Base-by-base conservation (phyloP, 345 rosid genomes). In the Boechera retrofracta region DNA sequence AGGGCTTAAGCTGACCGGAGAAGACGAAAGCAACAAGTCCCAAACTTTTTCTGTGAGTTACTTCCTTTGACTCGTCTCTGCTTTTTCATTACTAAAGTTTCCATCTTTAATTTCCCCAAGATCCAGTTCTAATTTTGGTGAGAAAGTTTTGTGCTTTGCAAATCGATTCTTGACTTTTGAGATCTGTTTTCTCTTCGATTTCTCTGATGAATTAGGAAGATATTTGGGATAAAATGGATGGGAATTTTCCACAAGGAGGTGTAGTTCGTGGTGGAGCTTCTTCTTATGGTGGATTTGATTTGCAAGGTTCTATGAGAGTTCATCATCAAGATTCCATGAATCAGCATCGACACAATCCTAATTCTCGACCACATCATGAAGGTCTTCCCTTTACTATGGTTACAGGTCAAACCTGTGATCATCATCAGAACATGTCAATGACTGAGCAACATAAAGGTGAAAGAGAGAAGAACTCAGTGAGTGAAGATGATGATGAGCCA, bases 401-500 rank as follows among this genome's bases (percentile, higher is more conserved):
- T 36, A 77, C 90, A 11, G 76, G 86, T 70, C 89, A 84, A 70
- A 80, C 74, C 62, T 85, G 91, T 64, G 94, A 91, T 57, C 96
- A 83, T 29, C 59, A 66, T 16, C 60, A 67, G 7, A 77, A 75
- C 64, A 68, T 82, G 24, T 59, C 86, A 4, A 26, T 82, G 81
- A 41, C 74, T 54, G 88, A 89, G 57, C 87, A 79, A 71, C 80
- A 79, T 55, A 91, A 83, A 77, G 82, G 80, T 42, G 95, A 91
- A n/a, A 77, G 86, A 58, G 87, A 84, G 32, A 93, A 91, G 73
- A 85, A 72, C 73, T 74, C 87, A 0, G 78, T 77, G n/a, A 91
- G 97, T 24, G 98, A 91, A 29, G 98, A 91, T 7, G 98, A 91
- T 7, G 98, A 94, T 57, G 98, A 91, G 41, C 96, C 87, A 1